Base-by-base conservation (phyloP, 441 rosid genomes). In the Corymbia calophylla region DNA sequence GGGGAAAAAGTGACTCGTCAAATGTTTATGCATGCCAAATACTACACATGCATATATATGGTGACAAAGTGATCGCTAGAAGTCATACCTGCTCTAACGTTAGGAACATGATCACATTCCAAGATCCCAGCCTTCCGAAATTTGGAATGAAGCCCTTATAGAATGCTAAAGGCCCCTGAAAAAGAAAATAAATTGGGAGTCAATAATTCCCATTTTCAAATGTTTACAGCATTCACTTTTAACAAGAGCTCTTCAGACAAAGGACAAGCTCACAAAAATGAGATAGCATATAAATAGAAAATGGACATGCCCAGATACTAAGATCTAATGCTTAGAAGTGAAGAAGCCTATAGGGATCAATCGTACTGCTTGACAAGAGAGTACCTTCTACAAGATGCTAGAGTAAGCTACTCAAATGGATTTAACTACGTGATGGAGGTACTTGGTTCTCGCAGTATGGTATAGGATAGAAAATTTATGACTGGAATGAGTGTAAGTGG, bases 81-180 rank as follows among this genome's bases (percentile, higher is more conserved):
- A 58, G 29, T 25, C 85, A 73, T 93, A 98, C 99, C 99, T 97
- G 99, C 91, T 98, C 99, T 21, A 98, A 94, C 60, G 99, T 98
- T 91, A 97, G 95, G 92, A 98, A 98, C 99, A 97, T 97, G 92
- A 98, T 98, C 90, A 98, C 99, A 48, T 97, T 98, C 99, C 99
- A 98, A 89, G 99, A 96, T 90, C 99, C 99, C 53, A 98, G 97
- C 87, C 99, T 93, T 84, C 98, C 99, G 80, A 97, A 97, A 95
- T 97, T 98, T 56, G 99, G 99, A 92, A 98, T 93, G 91, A 98
- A 98, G 68, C 99, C 99, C 93, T 97, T 97, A 82, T 97, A 97
- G 92, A 98, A 98, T 64, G 99, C 99, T 87, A 95, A 84, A 87
- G 97, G 99, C 18, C 99, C 99, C 99, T 97, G 96, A 90, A 77